phyloP scores from a whole-genome alignment of 2,329 filamentous ascomycete species.

The Triangularia setosa region DNA sequence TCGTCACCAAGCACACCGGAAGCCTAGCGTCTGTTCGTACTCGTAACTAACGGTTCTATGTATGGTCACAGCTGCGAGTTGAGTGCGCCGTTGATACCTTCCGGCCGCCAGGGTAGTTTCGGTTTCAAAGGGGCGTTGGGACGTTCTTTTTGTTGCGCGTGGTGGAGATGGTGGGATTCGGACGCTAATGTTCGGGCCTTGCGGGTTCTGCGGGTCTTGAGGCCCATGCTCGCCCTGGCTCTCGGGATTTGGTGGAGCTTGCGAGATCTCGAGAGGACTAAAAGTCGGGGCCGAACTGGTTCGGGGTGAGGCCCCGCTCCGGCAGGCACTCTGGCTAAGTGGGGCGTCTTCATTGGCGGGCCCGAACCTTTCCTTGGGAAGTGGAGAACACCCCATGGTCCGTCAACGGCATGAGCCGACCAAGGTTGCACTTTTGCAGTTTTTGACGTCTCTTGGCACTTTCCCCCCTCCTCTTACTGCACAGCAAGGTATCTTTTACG shows the following conservation, averaged over 20 bases:
- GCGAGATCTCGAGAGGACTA: background rate
- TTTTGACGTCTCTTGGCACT: background rate
- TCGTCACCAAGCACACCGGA: background rate
- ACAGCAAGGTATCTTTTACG: background rate
- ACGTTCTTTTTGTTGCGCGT: slow-evolving; percentile 3
- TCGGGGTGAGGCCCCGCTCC: background rate
- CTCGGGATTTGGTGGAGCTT: background rate
- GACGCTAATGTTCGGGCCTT: background rate
- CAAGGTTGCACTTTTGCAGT: background rate
- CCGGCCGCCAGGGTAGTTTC: background rate
- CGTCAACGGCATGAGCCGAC: background rate
- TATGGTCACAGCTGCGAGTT: background rate
- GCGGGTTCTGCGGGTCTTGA: background rate
- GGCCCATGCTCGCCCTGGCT: background rate
- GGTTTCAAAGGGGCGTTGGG: background rate
- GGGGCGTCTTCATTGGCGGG: background rate
- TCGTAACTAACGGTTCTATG: background rate
- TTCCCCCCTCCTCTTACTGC: background rate
- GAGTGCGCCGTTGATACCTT: background rate
- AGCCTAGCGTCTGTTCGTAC: background rate
- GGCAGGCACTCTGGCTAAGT: background rate
- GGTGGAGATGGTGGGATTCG: background rate
- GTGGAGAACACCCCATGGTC: background rate
- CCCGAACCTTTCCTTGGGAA: background rate
- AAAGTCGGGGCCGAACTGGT: background rate